phyloP scores from a whole-genome alignment of 1,284 basidiomycete species.

The Rugosomyces carneus region DNA sequence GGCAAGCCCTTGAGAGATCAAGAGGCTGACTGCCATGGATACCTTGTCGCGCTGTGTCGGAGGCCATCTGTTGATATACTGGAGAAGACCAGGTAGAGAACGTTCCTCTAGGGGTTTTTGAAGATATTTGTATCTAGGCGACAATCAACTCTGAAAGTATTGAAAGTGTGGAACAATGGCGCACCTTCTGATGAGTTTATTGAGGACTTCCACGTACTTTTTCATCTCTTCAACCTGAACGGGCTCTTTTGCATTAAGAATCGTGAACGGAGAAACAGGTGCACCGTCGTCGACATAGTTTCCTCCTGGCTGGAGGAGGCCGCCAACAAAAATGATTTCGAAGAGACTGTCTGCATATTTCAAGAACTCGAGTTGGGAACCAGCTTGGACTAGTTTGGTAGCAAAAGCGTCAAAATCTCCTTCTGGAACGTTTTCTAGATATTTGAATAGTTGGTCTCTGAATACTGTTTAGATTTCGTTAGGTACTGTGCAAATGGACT shows the following conservation, averaged over 20 bases:
- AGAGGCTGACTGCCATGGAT: slow-evolving; percentile 72
- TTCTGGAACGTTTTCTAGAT: slow-evolving; percentile 80
- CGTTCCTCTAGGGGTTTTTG: slow-evolving; percentile 91
- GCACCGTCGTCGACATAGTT: slow-evolving; percentile 85
- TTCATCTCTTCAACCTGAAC: slow-evolving; percentile 79
- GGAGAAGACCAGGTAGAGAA: slow-evolving; percentile 78
- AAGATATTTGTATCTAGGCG: slow-evolving; percentile 89
- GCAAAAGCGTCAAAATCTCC: slow-evolving; percentile 81
- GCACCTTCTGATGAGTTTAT: slow-evolving; percentile 91
- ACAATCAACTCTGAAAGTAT: neutral
- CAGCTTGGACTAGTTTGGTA: slow-evolving; percentile 86
- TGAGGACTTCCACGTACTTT: slow-evolving; percentile 89
- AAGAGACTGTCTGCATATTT: slow-evolving; percentile 96
- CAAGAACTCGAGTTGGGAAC: slow-evolving; percentile 86
- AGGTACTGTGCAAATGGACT: neutral
- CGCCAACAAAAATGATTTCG: slow-evolving; percentile 91
- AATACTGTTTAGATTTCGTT: slow-evolving; percentile 56
- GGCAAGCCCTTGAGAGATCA: slow-evolving; percentile 79
- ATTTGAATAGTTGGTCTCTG: slow-evolving; percentile 91
- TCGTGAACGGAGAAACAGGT: slow-evolving; percentile 75
- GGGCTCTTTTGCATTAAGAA: slow-evolving; percentile 77
- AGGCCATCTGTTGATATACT: slow-evolving; percentile 86
- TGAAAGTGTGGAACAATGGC: slow-evolving; percentile 6
- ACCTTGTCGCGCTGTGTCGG: slow-evolving; percentile 76
- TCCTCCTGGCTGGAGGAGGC: slow-evolving; percentile 93